Base-by-base conservation (phyloP, 2,329 filamentous ascomycete genomes). In the Microsporum canis region DNA sequence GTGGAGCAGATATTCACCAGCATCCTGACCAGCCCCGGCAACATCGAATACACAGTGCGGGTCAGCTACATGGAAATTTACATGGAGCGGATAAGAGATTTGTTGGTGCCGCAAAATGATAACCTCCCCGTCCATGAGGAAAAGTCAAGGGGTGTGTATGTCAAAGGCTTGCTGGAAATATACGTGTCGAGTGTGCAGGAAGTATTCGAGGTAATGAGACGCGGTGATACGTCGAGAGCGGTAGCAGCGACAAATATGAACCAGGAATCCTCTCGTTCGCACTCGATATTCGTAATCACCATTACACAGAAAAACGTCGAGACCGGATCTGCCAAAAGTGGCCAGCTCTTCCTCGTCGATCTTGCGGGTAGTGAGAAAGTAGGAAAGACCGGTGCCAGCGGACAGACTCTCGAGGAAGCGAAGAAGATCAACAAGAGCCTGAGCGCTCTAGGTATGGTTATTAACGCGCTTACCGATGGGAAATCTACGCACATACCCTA, bases 341-440 rank as follows among this genome's bases (percentile, higher is more conserved):
- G 94, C 62, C 91, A 96, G 76, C 84, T 99, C 27, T 97, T 96
- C 82, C 80, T 99, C 73, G 94, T 99, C 65, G 94, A 99, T 86
- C 80, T 99, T 80, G 94, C 94, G 59, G 94, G 94, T 80, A 96
- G 90, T 71, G 94, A 99, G 78, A 97, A 97, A 79, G 91, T 97
- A 58, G 92, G 94, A 72, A 97, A 99, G 82, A 99, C 94, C 34
- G 94, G 94, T 68, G 94, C 94, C 64, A 96, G 90, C 73, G 94
- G 94, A 61, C 94, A 97, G 76, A 97, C 92, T 3, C 81, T 99
- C 49, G 94, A 97, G 75, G 94, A 99, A 75, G 94, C 94, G 63
- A 97, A 97, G 82, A 99, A 99, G 82, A 99, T 99, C 82, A 99
- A 99, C 83, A 97, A 97, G 82, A 96, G 91, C 81, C 83, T 99